phyloP scores from a whole-genome alignment of 192 early-diverging fungal species.

The Coemansia sp. region DNA sequence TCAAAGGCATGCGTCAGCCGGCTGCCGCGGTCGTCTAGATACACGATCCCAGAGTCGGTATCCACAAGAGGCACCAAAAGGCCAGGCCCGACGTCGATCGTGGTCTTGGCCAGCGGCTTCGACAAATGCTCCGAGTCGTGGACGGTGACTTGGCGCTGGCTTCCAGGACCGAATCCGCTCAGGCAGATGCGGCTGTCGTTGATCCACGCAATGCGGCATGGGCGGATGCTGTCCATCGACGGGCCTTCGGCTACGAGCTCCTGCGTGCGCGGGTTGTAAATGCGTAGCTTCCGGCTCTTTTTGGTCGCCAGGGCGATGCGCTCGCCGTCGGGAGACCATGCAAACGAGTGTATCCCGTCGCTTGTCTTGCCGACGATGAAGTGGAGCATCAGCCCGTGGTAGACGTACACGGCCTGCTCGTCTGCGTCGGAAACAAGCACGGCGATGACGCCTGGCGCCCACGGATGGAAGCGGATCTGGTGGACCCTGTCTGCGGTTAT shows the following conservation, averaged over 20 bases:
- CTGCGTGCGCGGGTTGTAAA: conserved; percentile 63
- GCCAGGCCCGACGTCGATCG: conserved; percentile 74
- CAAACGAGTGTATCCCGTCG: conserved; percentile 44
- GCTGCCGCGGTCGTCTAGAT: conserved; percentile 75
- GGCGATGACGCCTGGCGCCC: conserved; percentile 24
- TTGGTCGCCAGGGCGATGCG: conserved; percentile 62
- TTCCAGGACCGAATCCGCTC: conserved; percentile 73
- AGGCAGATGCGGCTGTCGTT: conserved; percentile 55
- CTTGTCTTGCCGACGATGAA: conserved; percentile 31
- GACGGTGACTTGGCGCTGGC: conserved; percentile 66
- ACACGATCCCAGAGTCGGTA: conserved; percentile 64
- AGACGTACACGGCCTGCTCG: conserved; percentile 32
- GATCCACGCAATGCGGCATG: conserved; percentile 68
- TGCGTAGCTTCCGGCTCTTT: conserved; percentile 62
- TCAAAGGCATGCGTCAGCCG: conserved; percentile 73
- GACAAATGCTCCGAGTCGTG: conserved; percentile 49
- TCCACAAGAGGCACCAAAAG: conserved; percentile 70
- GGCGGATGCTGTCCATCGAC: conserved; percentile 65
- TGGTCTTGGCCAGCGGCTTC: conserved; percentile 40
- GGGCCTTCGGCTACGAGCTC: conserved; percentile 58
- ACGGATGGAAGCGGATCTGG: conserved; percentile 46
- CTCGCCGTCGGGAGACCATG: conserved; percentile 66
- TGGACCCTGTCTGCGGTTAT: conserved; percentile 37
- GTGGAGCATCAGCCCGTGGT: conserved; percentile 32
- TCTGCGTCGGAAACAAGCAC: conserved; percentile 31